Evolutionary conservation across 495 filamentous ascomycete genomes (phyloP).

Genomic region (Recurvomyces mirabilis): DNA sequence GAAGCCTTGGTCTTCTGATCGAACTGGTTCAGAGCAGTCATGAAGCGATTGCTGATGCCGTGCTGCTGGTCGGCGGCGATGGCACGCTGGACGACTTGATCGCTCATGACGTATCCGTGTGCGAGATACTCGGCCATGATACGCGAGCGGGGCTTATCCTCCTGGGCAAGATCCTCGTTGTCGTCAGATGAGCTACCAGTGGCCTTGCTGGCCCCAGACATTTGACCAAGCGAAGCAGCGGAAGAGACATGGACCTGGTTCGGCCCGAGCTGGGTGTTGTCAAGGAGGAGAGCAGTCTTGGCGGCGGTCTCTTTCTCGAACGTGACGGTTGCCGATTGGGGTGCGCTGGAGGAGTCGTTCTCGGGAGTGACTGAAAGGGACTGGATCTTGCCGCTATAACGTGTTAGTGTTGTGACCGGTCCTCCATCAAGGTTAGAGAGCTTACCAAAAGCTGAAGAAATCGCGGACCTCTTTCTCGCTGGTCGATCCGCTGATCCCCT

Average conservation of each 20-base stretch:
- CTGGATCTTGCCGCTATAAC: conserved; percentile 75
- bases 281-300: conserved; percentile 90
- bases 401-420: conserved; percentile 14
- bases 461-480: conserved; percentile 83
- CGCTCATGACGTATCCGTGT: conserved; percentile 80
- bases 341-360: conserved; percentile 43
- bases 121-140: conserved; percentile 94
- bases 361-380: conserved; percentile 62
- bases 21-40: conserved; percentile 57
- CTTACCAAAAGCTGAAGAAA: conserved; percentile 98
- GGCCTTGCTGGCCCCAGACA: conserved; percentile 42
- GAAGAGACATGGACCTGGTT: conserved; percentile 67
- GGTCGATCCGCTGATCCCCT: conserved; percentile 72
- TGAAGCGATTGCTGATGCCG: conserved; percentile 68
- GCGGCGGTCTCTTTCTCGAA: conserved; percentile 95
- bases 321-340: conserved; percentile 75
- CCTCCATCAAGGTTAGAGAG: not conserved
- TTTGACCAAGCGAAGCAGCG: conserved; percentile 51
- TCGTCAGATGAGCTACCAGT: conserved; percentile 43
- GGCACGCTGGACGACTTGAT: conserved; percentile 70
- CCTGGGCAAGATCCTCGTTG: conserved; percentile 64
- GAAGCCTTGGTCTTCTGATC: conserved; percentile 72
- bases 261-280: conserved; percentile 82
- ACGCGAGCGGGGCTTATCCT: conserved; percentile 87
- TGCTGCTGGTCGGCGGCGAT: conserved; percentile 87